phyloP scores from a whole-genome alignment of 345 rosid genomes.

The Rhizophora apiculata region DNA sequence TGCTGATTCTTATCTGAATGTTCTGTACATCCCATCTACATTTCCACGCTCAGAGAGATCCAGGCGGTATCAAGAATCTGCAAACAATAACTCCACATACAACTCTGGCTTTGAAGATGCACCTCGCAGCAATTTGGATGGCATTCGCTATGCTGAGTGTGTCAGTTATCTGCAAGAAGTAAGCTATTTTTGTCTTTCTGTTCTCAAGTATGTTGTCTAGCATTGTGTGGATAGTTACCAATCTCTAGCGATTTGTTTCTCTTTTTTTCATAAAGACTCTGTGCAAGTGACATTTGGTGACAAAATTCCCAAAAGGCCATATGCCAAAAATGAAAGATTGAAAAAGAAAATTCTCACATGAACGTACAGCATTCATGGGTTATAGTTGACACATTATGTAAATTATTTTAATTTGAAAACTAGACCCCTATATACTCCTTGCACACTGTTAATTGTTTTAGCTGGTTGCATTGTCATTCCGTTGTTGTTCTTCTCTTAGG shows the following conservation, averaged over 20 bases:
- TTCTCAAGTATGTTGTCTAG: background rate
- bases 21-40: constrained; percentile 91
- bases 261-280: no score
- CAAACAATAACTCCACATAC: constrained; percentile 44
- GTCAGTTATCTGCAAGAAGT: constrained; percentile 86
- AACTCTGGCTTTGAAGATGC: constrained; percentile 66
- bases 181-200: constrained; percentile 20
- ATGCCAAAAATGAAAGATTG: no score
- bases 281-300: background rate
- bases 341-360: background rate
- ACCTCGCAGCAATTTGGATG: constrained; percentile 86
- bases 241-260: background rate
- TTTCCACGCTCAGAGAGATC: constrained; percentile 94
- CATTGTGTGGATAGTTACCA: background rate
- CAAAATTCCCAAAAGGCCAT: no score
- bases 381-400: background rate
- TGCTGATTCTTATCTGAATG: constrained; percentile 95
- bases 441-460: no score
- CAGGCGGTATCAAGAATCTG: constrained; percentile 56
- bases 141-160: constrained; percentile 70
- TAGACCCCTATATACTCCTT: background rate
- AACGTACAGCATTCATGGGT: background rate
- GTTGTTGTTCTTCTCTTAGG: background rate
- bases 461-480: no score
- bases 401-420: background rate